Percentiles rank a stretch among this genome's conserved stretches.
phyloP scores from a whole-genome alignment of 2,329 filamentous ascomycete genomes.

The Helminthosporium solani region DNA sequence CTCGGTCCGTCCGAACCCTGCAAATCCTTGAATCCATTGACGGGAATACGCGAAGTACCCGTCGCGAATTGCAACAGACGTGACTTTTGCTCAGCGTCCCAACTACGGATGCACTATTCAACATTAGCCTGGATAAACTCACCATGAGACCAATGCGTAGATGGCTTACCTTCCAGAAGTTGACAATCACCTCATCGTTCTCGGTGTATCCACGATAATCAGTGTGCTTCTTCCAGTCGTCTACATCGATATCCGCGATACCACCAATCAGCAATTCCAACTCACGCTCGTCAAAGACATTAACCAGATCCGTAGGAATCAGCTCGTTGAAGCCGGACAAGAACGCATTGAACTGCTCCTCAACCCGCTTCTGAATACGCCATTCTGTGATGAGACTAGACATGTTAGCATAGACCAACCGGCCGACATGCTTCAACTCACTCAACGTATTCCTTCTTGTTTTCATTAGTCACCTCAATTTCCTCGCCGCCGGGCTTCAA shows the following conservation, averaged over 20 bases:
- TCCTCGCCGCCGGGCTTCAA: slow-evolving; percentile 86
- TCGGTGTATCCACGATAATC: slow-evolving; percentile 99
- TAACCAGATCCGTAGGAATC: slow-evolving; percentile 93
- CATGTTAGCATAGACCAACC: slow-evolving; percentile 17
- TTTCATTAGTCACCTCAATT: slow-evolving; percentile 96
- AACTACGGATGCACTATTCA: slow-evolving; percentile 73
- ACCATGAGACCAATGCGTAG: neutral
- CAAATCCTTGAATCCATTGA: slow-evolving; percentile 99
- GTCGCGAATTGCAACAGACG: slow-evolving; percentile 95
- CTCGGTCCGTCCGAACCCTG: slow-evolving; percentile 95
- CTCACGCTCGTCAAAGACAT: slow-evolving; percentile 97
- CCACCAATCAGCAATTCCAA: slow-evolving; percentile 94
- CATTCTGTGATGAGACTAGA: slow-evolving; percentile 88
- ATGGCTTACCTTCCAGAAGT: slow-evolving; percentile 82
- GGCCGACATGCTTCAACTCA: slow-evolving; percentile 43
- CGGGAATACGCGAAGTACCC: slow-evolving; percentile 93
- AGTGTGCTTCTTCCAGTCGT: slow-evolving; percentile 99
- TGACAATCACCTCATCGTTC: slow-evolving; percentile 93
- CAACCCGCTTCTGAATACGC: slow-evolving; percentile 98
- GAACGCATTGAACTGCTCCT: slow-evolving; percentile 98
- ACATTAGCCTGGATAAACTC: slow-evolving; percentile 22
- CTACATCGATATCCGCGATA: slow-evolving; percentile 99
- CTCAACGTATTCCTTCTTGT: slow-evolving; percentile 99
- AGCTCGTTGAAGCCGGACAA: slow-evolving; percentile 97
- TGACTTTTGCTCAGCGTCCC: slow-evolving; percentile 98